These are phyloP conservation scores for Globisporangium nodosum DNA, from an alignment of 352 stramenopile species.

Conservation along the genomic window DNA sequence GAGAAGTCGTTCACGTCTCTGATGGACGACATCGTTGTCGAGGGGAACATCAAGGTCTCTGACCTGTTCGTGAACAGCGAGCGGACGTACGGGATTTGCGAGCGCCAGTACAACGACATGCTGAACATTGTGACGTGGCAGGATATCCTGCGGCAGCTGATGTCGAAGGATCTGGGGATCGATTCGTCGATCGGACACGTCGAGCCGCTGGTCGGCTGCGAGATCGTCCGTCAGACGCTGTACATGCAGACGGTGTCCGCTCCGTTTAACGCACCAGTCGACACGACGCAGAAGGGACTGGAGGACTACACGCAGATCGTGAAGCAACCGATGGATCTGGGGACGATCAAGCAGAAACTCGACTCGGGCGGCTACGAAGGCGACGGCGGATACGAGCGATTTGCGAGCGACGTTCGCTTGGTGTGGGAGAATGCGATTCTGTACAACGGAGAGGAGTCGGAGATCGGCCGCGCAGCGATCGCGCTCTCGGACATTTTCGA, in stretches of 20 bases:
- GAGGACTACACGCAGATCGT: constrained; percentile 85
- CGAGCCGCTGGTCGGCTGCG: constrained; percentile 68
- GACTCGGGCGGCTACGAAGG: constrained; percentile 73
- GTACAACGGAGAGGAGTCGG: constrained; percentile 78
- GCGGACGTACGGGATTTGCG: constrained; percentile 70
- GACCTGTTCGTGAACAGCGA: constrained; percentile 71
- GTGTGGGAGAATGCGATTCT: constrained; percentile 81
- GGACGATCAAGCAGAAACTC: constrained; percentile 79
- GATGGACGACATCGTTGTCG: constrained; percentile 70
- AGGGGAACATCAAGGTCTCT: constrained; percentile 76
- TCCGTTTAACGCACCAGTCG: constrained; percentile 82
- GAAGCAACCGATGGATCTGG: constrained; percentile 89
- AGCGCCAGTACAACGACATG: constrained; percentile 61
- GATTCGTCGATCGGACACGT: constrained; percentile 67
- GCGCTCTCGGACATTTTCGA: constrained; percentile 77
- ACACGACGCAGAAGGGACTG: constrained; percentile 68
- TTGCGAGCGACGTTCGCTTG: constrained; percentile 71
- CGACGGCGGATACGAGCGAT: constrained; percentile 43
- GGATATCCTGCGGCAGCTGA: constrained; percentile 76
- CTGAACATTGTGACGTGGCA: constrained; percentile 80
- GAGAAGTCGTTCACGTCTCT: constrained; percentile 78
- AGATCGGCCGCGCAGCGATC: constrained; percentile 60
- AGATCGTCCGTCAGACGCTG: constrained; percentile 76
- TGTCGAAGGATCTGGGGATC: constrained; percentile 75
- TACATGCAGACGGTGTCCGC: constrained; percentile 78